These are phyloP conservation scores for Amoebophrya sp. DNA, from an alignment of 169 alveolate genomes.

Conservation along the genomic window DNA sequence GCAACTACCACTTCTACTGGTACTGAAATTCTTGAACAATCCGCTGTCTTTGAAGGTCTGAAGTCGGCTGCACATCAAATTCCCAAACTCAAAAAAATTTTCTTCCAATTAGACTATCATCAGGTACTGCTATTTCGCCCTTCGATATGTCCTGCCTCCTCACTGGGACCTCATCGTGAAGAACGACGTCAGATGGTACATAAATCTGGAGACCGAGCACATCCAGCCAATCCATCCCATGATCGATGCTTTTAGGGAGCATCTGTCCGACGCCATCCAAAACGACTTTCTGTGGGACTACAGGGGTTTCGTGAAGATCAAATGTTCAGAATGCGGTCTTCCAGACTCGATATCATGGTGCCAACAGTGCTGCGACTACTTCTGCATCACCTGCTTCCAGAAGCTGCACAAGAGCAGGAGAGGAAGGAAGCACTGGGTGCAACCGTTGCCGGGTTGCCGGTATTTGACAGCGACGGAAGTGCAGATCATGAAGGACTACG, in stretches of 20 bases:
- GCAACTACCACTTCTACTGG: constrained; percentile 38
- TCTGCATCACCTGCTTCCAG: constrained; percentile 12
- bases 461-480: constrained; percentile 25
- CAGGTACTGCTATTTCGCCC: constrained; percentile 29
- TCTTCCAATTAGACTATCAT: neutral
- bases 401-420: constrained; percentile 21
- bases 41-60: too few species aligned
- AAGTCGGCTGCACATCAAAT: neutral
- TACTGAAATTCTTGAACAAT: too few species aligned
- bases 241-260: constrained; percentile 22
- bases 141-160: neutral
- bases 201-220: constrained; percentile 23
- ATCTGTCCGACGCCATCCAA: constrained; percentile 24
- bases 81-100: too few species aligned
- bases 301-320: constrained; percentile 30
- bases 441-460: constrained; percentile 37
- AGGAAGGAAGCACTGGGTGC: constrained; percentile 26
- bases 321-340: constrained; percentile 24
- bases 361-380: constrained; percentile 31
- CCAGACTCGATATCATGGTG: constrained; percentile 31
- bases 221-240: constrained; percentile 30
- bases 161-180: constrained; percentile 30
- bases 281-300: constrained; percentile 39
- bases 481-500: constrained; percentile 13
- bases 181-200: constrained; percentile 15